Percentiles rank a stretch among this genome's conserved stretches.
Conservation (phyloP, 2,329 filamentous ascomycete species). For the Dendrostoma leiphaemia region DNA sequence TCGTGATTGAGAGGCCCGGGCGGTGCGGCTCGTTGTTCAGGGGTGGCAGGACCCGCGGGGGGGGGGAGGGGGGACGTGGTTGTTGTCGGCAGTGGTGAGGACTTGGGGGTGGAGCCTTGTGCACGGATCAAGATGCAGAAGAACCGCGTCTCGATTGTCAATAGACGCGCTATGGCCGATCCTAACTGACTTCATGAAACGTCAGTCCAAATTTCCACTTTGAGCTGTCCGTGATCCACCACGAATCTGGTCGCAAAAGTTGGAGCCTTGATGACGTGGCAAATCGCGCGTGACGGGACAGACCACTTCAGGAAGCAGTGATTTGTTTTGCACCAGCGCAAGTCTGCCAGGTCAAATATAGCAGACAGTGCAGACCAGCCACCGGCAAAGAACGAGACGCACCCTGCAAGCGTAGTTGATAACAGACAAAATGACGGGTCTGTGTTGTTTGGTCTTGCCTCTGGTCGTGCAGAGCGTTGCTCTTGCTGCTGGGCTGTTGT, state of each 20-base stretch:
- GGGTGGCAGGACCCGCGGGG: too few relatives aligned
- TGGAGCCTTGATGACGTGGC: constrained; percentile 5
- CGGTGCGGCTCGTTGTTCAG: neutral
- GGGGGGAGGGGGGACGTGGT: too few relatives aligned
- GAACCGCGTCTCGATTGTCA: constrained; percentile 9
- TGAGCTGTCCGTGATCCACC: neutral
- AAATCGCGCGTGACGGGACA: constrained; percentile 2
- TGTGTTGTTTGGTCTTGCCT: neutral
- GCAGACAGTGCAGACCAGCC: neutral
- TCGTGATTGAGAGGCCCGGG: neutral
- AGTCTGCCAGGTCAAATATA: neutral
- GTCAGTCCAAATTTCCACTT: constrained; percentile 7
- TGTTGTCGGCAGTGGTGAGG: constrained; percentile 4
- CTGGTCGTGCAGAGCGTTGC: neutral
- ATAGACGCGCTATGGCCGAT: constrained; percentile 18
- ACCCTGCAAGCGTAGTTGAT: neutral
- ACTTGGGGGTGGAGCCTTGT: constrained; percentile 17
- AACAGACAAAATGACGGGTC: neutral
- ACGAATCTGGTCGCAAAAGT: neutral
- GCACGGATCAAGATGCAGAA: constrained; percentile 21
- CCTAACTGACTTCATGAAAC: constrained; percentile 12
- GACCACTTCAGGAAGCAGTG: neutral
- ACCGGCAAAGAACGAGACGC: constrained; percentile 1
- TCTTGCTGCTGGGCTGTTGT: neutral
- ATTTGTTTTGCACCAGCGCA: neutral